phyloP scores from a whole-genome alignment of 2,329 filamentous ascomycete species.

The Trichoderma sp. region DNA sequence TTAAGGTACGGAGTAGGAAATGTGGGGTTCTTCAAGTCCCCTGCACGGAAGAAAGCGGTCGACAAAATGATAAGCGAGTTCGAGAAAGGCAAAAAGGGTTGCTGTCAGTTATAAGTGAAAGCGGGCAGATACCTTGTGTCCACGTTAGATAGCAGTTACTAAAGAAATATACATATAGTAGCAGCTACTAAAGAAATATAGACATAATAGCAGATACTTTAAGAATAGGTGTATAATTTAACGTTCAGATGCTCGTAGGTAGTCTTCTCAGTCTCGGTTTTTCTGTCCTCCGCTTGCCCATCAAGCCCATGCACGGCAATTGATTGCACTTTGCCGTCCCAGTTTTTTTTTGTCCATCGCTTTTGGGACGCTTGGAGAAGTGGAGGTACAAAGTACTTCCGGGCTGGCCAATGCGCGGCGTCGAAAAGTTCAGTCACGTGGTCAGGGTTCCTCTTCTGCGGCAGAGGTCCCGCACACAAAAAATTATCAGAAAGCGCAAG shows the following conservation, averaged over 20 bases:
- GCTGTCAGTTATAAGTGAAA: background rate
- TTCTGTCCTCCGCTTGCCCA: no score
- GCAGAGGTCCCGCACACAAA: slow-evolving; percentile 40
- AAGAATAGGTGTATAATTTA: no score
- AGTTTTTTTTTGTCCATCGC: background rate
- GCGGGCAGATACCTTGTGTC: background rate
- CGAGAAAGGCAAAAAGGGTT: background rate
- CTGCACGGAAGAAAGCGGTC: background rate
- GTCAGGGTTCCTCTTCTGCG: slow-evolving; percentile 37
- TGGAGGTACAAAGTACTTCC: background rate
- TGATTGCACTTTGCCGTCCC: background rate
- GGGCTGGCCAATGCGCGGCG: background rate
- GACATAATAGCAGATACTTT: no score
- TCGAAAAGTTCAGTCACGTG: slow-evolving; percentile 37
- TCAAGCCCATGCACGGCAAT: background rate
- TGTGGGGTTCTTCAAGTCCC: slow-evolving; percentile 9
- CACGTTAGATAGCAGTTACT: background rate
- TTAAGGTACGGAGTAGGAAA: slow-evolving; percentile 4
- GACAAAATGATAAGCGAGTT: background rate
- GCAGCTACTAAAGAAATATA: no score
- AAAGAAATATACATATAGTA: no score
- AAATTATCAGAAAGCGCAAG: slow-evolving; percentile 37
- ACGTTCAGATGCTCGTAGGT: no score
- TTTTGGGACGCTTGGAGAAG: background rate
- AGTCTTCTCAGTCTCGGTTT: no score